Evolutionary conservation across 495 filamentous ascomycete species (phyloP).

Genomic region (Hypoxylon intermedium): DNA sequence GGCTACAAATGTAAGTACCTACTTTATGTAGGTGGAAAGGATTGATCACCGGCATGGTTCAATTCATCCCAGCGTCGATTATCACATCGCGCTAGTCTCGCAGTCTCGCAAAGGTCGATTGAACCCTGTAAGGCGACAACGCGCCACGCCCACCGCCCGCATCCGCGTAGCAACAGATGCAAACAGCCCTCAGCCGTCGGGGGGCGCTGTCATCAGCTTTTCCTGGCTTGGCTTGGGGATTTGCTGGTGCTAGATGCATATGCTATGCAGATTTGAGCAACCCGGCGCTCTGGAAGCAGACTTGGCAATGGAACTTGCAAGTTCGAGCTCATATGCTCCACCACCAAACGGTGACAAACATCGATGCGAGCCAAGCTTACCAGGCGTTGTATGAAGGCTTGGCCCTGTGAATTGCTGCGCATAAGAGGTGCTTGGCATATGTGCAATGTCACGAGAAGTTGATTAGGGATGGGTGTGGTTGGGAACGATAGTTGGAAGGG

Average conservation of each 20-base stretch:
- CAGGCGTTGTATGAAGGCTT: constrained; percentile 18
- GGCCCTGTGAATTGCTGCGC: constrained; percentile 25
- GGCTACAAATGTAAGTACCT: neutral
- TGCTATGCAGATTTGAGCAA: constrained; percentile 35
- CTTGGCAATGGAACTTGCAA: constrained; percentile 40
- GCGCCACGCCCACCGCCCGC: neutral
- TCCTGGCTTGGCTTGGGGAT: constrained; percentile 31
- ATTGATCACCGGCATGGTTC: constrained; percentile 36
- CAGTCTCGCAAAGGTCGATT: constrained; percentile 24
- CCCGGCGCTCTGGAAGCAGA: constrained; percentile 40
- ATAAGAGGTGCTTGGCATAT: constrained; percentile 34
- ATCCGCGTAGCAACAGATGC: constrained; percentile 18
- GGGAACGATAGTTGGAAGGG: neutral
- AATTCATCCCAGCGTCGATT: constrained; percentile 30
- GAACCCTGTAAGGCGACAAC: constrained; percentile 27
- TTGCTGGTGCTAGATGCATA: constrained; percentile 30
- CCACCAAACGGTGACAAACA: constrained; percentile 31
- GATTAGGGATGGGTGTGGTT: constrained; percentile 36
- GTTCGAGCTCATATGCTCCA: constrained; percentile 25
- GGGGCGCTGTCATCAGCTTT: constrained; percentile 17
- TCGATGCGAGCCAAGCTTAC: constrained; percentile 36
- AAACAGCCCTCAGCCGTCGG: constrained; percentile 20
- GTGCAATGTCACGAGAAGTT: constrained; percentile 39
- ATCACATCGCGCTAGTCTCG: constrained; percentile 29
- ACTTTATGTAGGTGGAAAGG: constrained; percentile 18